Conservation (phyloP, 2,329 filamentous ascomycete species). For the Fonsecaea monophora region DNA sequence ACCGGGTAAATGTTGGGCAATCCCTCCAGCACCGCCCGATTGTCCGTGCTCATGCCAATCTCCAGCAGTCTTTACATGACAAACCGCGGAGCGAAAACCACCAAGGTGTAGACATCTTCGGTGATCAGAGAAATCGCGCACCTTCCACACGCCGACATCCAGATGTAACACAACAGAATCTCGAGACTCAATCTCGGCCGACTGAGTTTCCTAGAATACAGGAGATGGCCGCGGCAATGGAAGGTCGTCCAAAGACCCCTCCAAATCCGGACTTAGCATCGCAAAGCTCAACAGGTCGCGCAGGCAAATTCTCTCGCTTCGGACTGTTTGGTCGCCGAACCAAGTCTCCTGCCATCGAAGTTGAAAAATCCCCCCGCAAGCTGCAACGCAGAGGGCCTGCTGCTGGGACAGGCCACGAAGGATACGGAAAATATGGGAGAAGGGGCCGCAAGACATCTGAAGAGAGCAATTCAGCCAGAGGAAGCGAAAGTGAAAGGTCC, state of each 20-base stretch:
- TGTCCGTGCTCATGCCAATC: conserved; percentile 40
- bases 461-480: conserved; percentile 44
- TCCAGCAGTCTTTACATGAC: conserved; percentile 29
- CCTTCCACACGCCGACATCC: conserved; percentile 58
- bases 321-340: conserved; percentile 72
- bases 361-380: conserved; percentile 62
- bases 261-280: neutral
- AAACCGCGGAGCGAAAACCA: conserved; percentile 69
- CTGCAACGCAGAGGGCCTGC: conserved; percentile 79
- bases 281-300: conserved; percentile 26
- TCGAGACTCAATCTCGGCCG: conserved; percentile 22
- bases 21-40: conserved; percentile 40
- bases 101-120: conserved; percentile 69
- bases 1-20: conserved; percentile 33
- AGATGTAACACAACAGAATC: conserved; percentile 48
- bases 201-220: neutral
- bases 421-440: conserved; percentile 57
- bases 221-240: neutral
- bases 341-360: conserved; percentile 67
- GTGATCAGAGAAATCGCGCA: conserved; percentile 64
- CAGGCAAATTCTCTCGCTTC: conserved; percentile 67
- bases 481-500: conserved; percentile 48
- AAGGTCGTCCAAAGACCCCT: conserved; percentile 10
- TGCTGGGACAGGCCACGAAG: conserved; percentile 92
- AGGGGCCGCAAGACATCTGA: conserved; percentile 54